Percentiles rank a stretch among this genome's conserved stretches.
These are phyloP conservation scores for Sclerotinia glacialis DNA, from an alignment of 2,329 filamentous ascomycete genomes.

Conservation along the genomic window DNA sequence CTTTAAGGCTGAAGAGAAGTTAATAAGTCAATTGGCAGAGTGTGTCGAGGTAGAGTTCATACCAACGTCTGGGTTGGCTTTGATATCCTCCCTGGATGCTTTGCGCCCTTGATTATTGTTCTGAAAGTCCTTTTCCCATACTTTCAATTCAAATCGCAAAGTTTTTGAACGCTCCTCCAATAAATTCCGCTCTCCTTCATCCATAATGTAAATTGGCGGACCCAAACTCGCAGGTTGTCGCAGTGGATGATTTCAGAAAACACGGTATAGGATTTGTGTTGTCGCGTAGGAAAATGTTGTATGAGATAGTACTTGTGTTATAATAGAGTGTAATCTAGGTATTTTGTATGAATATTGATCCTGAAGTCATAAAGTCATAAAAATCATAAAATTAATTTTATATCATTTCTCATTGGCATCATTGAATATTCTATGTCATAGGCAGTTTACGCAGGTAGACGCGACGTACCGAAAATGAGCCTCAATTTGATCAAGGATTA, in stretches of 20 bases:
- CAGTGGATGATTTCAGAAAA: background rate
- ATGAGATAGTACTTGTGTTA: background rate
- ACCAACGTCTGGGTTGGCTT: slow-evolving; percentile 69
- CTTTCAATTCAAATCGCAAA: slow-evolving; percentile 68
- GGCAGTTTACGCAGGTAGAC: background rate
- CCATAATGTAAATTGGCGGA: slow-evolving; percentile 27
- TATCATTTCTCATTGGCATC: slow-evolving; percentile 2
- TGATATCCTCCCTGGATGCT: slow-evolving; percentile 72
- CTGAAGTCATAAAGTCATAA: slow-evolving; percentile 14
- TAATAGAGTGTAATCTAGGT: background rate
- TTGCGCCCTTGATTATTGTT: slow-evolving; percentile 62
- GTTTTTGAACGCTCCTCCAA: slow-evolving; percentile 43
- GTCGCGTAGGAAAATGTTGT: background rate
- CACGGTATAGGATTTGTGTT: background rate
- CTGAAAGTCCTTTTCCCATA: slow-evolving; percentile 70
- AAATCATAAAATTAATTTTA: slow-evolving; percentile 4
- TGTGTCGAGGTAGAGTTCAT: slow-evolving; percentile 33
- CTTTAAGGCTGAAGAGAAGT: slow-evolving; percentile 46
- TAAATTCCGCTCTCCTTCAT: slow-evolving; percentile 29
- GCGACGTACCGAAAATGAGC: background rate
- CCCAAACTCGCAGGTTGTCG: background rate
- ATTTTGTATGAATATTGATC: background rate
- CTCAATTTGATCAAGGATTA: background rate
- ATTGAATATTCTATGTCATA: slow-evolving; percentile 7
- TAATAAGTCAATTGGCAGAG: background rate